Conservation (phyloP, 2,329 filamentous ascomycete genomes). For the Penicillium carneum region DNA sequence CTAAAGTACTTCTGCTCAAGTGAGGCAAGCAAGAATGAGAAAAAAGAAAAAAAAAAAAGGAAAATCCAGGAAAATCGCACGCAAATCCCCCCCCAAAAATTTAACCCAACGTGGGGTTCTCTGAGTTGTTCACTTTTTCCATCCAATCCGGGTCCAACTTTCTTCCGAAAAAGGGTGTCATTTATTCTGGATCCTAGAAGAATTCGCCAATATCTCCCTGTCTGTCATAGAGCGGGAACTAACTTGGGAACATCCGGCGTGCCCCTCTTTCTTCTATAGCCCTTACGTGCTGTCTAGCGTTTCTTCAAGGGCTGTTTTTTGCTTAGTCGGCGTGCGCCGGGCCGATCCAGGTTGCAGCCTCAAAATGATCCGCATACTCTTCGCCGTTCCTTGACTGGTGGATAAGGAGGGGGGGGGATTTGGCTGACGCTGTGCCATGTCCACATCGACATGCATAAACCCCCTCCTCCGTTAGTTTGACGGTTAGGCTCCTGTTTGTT, state of each 20-base stretch:
- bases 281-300: conserved; percentile 41
- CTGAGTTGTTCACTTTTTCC: conserved; percentile 40
- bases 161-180: conserved; percentile 25
- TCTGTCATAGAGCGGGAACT: conserved; percentile 13
- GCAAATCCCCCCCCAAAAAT: conserved; percentile 6
- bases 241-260: conserved; percentile 16
- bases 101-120: conserved; percentile 33
- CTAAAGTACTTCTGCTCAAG: conserved; percentile 16
- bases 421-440: conserved; percentile 45
- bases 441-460: conserved; percentile 50
- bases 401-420: conserved; percentile 42
- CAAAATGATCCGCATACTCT: conserved; percentile 53
- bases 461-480: conserved; percentile 44
- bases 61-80: conserved; percentile 6
- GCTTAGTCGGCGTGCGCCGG: conserved; percentile 54
- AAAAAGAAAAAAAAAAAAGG: neutral
- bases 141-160: conserved; percentile 33
- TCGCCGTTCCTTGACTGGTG: conserved; percentile 43
- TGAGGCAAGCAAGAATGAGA: conserved; percentile 5
- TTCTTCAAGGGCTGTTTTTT: conserved; percentile 45
- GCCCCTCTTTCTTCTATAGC: conserved; percentile 22
- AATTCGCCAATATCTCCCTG: conserved; percentile 27
- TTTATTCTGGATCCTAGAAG: conserved; percentile 33
- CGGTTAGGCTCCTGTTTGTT: conserved; percentile 49
- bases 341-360: conserved; percentile 57